phyloP scores from a whole-genome alignment of 371 early-diverging fungal genomes.

The Dipsacomyces acuminosporus region DNA sequence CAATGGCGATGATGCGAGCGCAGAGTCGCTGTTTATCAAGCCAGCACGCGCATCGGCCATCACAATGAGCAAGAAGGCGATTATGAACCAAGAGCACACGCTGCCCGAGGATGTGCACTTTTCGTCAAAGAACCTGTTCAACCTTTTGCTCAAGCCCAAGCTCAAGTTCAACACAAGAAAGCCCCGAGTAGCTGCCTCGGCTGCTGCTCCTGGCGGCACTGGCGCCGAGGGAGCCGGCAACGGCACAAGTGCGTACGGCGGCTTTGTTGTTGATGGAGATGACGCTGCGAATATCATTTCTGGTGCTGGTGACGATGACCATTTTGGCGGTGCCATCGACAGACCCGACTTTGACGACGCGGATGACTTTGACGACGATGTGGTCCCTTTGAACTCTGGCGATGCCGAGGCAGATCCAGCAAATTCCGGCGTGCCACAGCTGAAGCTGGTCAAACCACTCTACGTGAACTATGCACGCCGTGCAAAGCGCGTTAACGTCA shows the following conservation, averaged over 20 bases:
- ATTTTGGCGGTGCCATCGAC: constrained; percentile 27
- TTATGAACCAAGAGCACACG: constrained; percentile 50
- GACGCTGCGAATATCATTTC: constrained; percentile 19
- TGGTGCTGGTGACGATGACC: constrained; percentile 16
- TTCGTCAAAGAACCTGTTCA: constrained; percentile 71
- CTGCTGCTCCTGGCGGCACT: no score
- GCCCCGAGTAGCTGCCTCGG: constrained; percentile 4
- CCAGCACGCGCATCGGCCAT: constrained; percentile 52
- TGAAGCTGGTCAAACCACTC: constrained; percentile 63
- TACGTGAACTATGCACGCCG: constrained; percentile 78
- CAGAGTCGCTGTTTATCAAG: constrained; percentile 65
- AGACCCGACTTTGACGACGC: constrained; percentile 43
- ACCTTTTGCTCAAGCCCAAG: constrained; percentile 75
- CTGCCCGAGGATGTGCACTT: constrained; percentile 88
- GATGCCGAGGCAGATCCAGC: constrained; percentile 30
- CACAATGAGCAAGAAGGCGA: constrained; percentile 51
- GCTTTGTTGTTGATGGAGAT: constrained; percentile 25
- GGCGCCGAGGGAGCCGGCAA: constrained; percentile 18
- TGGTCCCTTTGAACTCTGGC: constrained; percentile 5
- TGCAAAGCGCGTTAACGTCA: constrained; percentile 93
- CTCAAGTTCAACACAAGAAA: constrained; percentile 53
- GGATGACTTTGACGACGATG: constrained; percentile 54
- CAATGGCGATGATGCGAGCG: constrained; percentile 21
- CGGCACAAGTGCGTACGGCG: constrained; percentile 51
- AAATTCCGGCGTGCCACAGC: constrained; percentile 50